Base-by-base conservation (phyloP, 768 basidiomycete genomes). In the Hydnomerulius pinastri region DNA sequence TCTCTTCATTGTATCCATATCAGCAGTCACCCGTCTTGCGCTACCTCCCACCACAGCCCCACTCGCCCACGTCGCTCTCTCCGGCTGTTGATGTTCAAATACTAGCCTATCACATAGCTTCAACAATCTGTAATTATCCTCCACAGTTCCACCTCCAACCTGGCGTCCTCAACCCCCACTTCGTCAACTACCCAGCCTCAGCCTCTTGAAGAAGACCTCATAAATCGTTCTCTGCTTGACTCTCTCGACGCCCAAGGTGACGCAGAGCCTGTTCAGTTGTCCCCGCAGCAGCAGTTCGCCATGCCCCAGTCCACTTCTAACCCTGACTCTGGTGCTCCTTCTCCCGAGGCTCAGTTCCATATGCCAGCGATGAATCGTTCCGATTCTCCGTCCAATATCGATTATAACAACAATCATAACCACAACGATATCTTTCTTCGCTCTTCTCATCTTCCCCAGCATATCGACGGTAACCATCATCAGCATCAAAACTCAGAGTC, bases 211-310 rank as follows among this genome's bases (percentile, higher is more conserved):
- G 90, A 92, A 80, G 89, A 87, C 71, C 84, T 85, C 62, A 90
- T 92, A 67, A 92, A 91, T 75, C 85, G 85, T 67, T 90, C 89
- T 47, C 79, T 92, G 51, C 73, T 92, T 58, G 90, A 88, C 69
- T 87, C 85, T 35, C 79, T 92, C 64, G 83, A 92, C 79, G 87
- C 85, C 47, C 84, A 89, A 70, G 88, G 85, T 43, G 89, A 91
- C 79, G 79, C 87, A 48, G 88, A 90, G 68, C 87, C 86, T 40
- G 65, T 76, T 48, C 76, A 44, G 28, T 29, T 51, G 5, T 57
- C 62, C 15, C 23, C 57, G 25, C 57, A 56, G 13, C 66, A 62
- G 49, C 78, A 48, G 76, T 82, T 65, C 64, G 69, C 47, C 69
- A 78, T 62, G 73, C 74, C 52, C 64, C 77, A 51, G 64, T 73